phyloP scores from a whole-genome alignment of 1,284 basidiomycete species.

The Malassezia psittaci region DNA sequence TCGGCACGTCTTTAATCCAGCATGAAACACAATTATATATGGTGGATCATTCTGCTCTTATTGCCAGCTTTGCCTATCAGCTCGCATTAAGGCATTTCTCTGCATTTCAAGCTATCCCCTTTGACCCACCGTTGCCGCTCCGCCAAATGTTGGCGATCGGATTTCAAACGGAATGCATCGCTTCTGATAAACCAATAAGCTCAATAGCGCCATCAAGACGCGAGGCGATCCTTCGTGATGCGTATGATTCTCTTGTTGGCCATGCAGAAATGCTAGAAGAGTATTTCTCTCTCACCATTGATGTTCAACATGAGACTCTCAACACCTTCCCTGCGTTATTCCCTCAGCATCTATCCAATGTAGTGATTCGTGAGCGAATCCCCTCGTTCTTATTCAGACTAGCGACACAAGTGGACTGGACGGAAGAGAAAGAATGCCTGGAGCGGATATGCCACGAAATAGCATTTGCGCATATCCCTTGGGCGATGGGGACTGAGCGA shows the following conservation, averaged over 20 bases:
- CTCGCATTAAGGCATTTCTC: conserved; percentile 86
- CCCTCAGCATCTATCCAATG: conserved; percentile 70
- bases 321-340: conserved; percentile 70
- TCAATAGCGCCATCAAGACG: conserved; percentile 33
- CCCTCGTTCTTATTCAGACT: conserved; percentile 37
- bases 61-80: conserved; percentile 88
- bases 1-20: conserved; percentile 72
- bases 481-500: conserved; percentile 48
- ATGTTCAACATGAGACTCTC: conserved; percentile 57
- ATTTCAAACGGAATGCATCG: conserved; percentile 57
- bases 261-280: conserved; percentile 78
- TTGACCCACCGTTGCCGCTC: conserved; percentile 72
- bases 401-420: conserved; percentile 68
- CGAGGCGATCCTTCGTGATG: conserved; percentile 55
- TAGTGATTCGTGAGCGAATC: conserved; percentile 60
- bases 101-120: conserved; percentile 59
- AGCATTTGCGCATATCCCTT: conserved; percentile 46
- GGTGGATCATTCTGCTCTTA: conserved; percentile 60
- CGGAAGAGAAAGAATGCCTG: conserved; percentile 73
- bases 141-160: conserved; percentile 66
- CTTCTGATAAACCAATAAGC: conserved; percentile 33
- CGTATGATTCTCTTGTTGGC: conserved; percentile 44
- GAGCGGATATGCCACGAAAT: conserved; percentile 73
- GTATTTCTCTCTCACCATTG: conserved; percentile 65
- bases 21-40: conserved; percentile 79